A percentile compares a stretch with the other conserved stretches of the same genome.
These are phyloP conservation scores for Dioszegia crocea DNA, from an alignment of 768 basidiomycete species.

Conservation along the genomic window DNA sequence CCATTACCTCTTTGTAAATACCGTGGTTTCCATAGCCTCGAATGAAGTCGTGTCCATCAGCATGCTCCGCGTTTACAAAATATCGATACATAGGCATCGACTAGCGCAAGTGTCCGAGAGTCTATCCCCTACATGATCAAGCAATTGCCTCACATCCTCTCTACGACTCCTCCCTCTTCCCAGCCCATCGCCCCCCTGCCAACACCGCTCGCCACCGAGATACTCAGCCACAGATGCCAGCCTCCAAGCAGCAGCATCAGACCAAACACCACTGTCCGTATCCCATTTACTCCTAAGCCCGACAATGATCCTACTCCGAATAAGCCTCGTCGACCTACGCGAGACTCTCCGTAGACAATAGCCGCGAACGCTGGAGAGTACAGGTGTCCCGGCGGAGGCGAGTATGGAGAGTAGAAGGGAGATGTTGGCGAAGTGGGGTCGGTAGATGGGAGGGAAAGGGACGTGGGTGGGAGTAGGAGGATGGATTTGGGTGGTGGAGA, in stretches of 20 bases:
- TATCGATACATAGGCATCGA: too few relatives aligned
- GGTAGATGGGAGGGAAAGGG: conserved; percentile 9
- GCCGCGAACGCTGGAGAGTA: conserved; percentile 14
- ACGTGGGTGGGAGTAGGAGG: conserved; percentile 18
- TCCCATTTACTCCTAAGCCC: background rate
- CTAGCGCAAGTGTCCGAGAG: too few relatives aligned
- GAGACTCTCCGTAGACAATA: conserved; percentile 5
- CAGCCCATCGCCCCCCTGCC: background rate
- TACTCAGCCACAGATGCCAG: conserved; percentile 8
- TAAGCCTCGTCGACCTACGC: background rate
- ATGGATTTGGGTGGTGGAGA: conserved; percentile 22
- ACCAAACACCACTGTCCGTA: conserved; percentile 3
- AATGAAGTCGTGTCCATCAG: too few relatives aligned
- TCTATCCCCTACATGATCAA: too few relatives aligned
- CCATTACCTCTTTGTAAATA: too few relatives aligned
- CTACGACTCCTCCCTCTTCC: background rate
- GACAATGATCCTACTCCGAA: background rate
- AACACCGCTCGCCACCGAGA: background rate
- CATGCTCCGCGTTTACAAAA: too few relatives aligned
- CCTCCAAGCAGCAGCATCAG: conserved; percentile 6
- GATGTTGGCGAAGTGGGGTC: conserved; percentile 4
- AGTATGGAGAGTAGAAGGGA: conserved; percentile 4
- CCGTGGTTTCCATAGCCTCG: too few relatives aligned
- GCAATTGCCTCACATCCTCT: background rate
- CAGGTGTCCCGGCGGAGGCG: background rate